Conservation (phyloP, 2,329 filamentous ascomycete species). For the Colletotrichum karsti region DNA sequence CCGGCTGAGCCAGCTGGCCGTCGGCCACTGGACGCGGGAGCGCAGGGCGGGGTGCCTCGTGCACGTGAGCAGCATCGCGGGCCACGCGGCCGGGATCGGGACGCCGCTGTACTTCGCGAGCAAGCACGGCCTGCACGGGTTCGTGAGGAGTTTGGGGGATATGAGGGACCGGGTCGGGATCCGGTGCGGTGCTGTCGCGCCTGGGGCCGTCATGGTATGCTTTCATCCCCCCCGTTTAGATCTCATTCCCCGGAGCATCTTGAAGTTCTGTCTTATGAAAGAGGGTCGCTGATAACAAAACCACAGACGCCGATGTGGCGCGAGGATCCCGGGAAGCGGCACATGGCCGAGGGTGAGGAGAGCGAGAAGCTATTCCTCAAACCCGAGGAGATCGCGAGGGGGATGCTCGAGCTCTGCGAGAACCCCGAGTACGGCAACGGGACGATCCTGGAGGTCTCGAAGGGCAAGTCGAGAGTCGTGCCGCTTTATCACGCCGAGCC, state of each 20-base stretch:
- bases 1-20: constrained; percentile 46
- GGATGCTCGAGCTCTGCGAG: constrained; percentile 38
- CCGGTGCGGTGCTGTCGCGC: constrained; percentile 41
- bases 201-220: constrained; percentile 39
- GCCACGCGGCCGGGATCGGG: constrained; percentile 36
- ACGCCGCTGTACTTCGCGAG: constrained; percentile 47
- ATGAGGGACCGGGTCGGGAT: constrained; percentile 43
- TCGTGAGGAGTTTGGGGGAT: constrained; percentile 40
- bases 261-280: too few relatives aligned
- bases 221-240: background rate
- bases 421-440: constrained; percentile 36
- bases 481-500: constrained; percentile 37
- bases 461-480: constrained; percentile 35
- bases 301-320: constrained; percentile 42
- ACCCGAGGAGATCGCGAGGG: constrained; percentile 40
- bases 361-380: constrained; percentile 36
- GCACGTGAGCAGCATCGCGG: constrained; percentile 44
- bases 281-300: background rate
- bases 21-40: constrained; percentile 44
- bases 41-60: constrained; percentile 40
- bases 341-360: constrained; percentile 34
- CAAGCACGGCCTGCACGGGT: constrained; percentile 47
- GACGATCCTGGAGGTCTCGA: constrained; percentile 42
- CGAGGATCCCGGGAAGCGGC: constrained; percentile 40
- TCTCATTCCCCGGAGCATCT: too few relatives aligned